These are phyloP conservation scores for Globisporangium splendens DNA, from an alignment of 352 stramenopile species.

Conservation along the genomic window DNA sequence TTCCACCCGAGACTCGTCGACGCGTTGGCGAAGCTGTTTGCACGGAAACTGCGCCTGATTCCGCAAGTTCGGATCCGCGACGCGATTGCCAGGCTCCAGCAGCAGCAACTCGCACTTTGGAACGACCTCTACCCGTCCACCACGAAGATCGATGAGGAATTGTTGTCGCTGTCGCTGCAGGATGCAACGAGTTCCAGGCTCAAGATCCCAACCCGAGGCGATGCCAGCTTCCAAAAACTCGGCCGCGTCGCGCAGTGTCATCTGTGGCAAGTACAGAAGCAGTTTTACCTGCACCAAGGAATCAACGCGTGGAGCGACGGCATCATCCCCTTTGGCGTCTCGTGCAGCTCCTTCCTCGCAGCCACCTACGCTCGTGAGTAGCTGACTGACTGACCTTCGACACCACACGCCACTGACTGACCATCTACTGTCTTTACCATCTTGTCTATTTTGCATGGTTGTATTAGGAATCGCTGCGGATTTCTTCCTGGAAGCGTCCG, in stretches of 20 bases:
- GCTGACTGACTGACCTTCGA: too few relatives aligned
- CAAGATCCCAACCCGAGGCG: background rate
- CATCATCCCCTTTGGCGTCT: conserved; percentile 74
- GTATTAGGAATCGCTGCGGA: conserved; percentile 28
- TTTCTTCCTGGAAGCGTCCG: conserved; percentile 32
- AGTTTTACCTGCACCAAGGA: conserved; percentile 75
- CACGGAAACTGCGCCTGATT: conserved; percentile 43
- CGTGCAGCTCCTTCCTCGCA: conserved; percentile 74
- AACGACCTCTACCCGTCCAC: conserved; percentile 13
- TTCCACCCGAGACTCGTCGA: conserved; percentile 51
- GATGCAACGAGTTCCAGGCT: background rate
- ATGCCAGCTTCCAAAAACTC: background rate
- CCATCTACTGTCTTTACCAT: background rate
- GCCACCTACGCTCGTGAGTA: conserved; percentile 50
- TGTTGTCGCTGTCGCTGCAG: background rate
- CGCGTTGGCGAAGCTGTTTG: conserved; percentile 36
- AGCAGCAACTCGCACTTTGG: conserved; percentile 30
- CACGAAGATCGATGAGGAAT: background rate
- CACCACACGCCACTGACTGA: too few relatives aligned
- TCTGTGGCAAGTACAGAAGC: conserved; percentile 74
- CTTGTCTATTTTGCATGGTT: background rate
- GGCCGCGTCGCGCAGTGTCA: conserved; percentile 45
- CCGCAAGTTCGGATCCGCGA: conserved; percentile 35
- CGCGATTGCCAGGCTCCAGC: conserved; percentile 31
- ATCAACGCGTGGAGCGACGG: conserved; percentile 74